A percentile compares a stretch with the other conserved stretches of the same genome.
These are phyloP conservation scores for Hericium rajendrae DNA, from an alignment of 768 basidiomycete genomes.

Conservation along the genomic window DNA sequence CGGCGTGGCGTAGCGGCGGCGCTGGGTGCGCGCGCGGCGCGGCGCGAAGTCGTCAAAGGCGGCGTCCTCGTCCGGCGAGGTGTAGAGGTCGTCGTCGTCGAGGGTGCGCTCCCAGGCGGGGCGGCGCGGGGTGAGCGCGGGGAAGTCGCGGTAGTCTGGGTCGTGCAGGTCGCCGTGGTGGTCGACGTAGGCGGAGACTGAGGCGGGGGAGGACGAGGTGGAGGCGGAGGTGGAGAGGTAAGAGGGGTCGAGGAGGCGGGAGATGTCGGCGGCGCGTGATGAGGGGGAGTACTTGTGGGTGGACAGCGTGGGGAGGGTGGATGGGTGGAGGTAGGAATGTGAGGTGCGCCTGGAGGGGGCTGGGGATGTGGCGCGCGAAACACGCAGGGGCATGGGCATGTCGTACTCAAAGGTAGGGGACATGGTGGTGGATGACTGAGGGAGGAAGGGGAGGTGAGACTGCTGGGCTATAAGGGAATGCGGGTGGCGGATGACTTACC, in stretches of 20 bases:
- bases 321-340: slow-evolving; percentile 30
- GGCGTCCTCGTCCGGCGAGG: slow-evolving; percentile 4
- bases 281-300: slow-evolving; percentile 30
- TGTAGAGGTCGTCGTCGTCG: slow-evolving; percentile 14
- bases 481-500: no score
- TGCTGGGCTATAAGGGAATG: no score
- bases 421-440: slow-evolving; percentile 1
- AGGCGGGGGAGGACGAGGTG: slow-evolving; percentile 18
- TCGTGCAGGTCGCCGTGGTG: slow-evolving; percentile 54
- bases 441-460: neutral
- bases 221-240: slow-evolving; percentile 34
- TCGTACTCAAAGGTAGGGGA: slow-evolving; percentile 15
- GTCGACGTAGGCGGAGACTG: slow-evolving; percentile 43
- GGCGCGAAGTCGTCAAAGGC: neutral
- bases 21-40: slow-evolving; percentile 1
- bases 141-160: slow-evolving; percentile 60
- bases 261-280: slow-evolving; percentile 36
- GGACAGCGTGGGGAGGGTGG: slow-evolving; percentile 53
- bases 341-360: slow-evolving; percentile 19
- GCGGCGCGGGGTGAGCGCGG: slow-evolving; percentile 25
- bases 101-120: slow-evolving; percentile 27
- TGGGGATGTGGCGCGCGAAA: slow-evolving; percentile 22
- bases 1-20: slow-evolving; percentile 8
- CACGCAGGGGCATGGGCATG: slow-evolving; percentile 10
- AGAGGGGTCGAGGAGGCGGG: slow-evolving; percentile 55